Percentiles rank a stretch among this genome's conserved stretches.
Conservation (phyloP, 2,329 filamentous ascomycete species). For the Huntiella savannae region DNA sequence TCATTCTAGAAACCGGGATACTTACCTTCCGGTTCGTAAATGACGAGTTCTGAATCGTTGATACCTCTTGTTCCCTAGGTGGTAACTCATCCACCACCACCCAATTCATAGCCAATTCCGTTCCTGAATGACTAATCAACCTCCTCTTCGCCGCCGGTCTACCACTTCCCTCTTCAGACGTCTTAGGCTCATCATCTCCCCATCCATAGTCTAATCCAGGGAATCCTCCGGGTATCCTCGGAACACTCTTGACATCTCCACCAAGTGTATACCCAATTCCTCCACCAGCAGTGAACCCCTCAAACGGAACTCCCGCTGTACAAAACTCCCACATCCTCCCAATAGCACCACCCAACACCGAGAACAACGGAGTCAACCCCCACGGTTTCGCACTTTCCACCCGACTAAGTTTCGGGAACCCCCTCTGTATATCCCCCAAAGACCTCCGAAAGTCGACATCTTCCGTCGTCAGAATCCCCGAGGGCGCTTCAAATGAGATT, state of each 20-base stretch:
- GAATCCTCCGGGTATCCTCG: slow-evolving; percentile 11
- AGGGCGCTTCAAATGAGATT: slow-evolving; percentile 22
- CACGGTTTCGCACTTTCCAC: neutral
- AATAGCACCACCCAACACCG: slow-evolving; percentile 44
- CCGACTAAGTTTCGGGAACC: neutral
- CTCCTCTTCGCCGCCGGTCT: no score
- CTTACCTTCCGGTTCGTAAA: slow-evolving; percentile 21
- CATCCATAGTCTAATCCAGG: slow-evolving; percentile 11
- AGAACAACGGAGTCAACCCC: slow-evolving; percentile 26
- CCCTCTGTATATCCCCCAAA: slow-evolving; percentile 24
- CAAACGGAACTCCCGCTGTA: slow-evolving; percentile 41
- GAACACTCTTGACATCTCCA: slow-evolving; percentile 11
- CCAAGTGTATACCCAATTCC: slow-evolving; percentile 50
- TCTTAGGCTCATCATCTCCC: slow-evolving; percentile 16
- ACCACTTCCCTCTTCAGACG: slow-evolving; percentile 11
- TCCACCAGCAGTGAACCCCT: slow-evolving; percentile 72
- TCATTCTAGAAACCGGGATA: slow-evolving; percentile 19
- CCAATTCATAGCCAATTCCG: slow-evolving; percentile 49
- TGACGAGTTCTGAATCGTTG: slow-evolving; percentile 5
- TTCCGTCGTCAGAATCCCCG: slow-evolving; percentile 23
- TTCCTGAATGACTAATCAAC: slow-evolving; percentile 14
- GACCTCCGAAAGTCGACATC: slow-evolving; percentile 36
- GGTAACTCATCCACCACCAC: slow-evolving; percentile 38
- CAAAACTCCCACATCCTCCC: slow-evolving; percentile 79
- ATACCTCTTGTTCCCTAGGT: slow-evolving; percentile 3